Evolutionary conservation across 2,329 filamentous ascomycete genomes (phyloP).

Genomic region (Phoma sp.): DNA sequence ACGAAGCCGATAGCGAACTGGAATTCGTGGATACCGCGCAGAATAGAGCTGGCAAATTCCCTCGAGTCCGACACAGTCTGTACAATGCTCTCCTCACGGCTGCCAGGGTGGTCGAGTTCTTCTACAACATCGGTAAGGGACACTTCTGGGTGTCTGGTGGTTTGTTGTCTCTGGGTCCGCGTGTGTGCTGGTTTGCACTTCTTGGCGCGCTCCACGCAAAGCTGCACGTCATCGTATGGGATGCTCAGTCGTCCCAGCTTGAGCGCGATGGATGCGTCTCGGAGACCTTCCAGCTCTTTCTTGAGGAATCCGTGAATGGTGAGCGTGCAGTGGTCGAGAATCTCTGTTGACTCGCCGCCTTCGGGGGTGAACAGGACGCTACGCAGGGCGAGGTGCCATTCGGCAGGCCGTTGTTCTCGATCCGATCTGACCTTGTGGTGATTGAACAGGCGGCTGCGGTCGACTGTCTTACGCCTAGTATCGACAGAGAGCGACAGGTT

Average conservation of each 20-base stretch:
- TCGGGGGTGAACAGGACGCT: slow-evolving; percentile 90
- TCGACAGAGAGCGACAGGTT: slow-evolving; percentile 87
- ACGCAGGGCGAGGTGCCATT: slow-evolving; percentile 88
- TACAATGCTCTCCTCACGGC: slow-evolving; percentile 70
- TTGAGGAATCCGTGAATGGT: slow-evolving; percentile 93
- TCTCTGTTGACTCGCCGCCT: slow-evolving; percentile 81
- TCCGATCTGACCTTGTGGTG: slow-evolving; percentile 55
- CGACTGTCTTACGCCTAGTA: slow-evolving; percentile 88
- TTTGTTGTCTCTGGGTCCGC: slow-evolving; percentile 23
- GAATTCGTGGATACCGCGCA: slow-evolving; percentile 93
- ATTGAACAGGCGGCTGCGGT: slow-evolving; percentile 86
- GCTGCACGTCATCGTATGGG: slow-evolving; percentile 82
- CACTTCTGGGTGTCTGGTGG: slow-evolving; percentile 57
- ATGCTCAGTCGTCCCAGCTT: slow-evolving; percentile 91
- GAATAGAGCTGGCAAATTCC: slow-evolving; percentile 86
- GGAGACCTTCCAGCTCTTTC: slow-evolving; percentile 81
- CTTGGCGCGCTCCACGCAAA: slow-evolving; percentile 64
- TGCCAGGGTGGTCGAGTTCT: slow-evolving; percentile 74
- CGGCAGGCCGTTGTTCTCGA: slow-evolving; percentile 76
- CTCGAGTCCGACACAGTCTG: slow-evolving; percentile 90
- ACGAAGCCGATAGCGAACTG: slow-evolving; percentile 94
- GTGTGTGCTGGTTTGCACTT: slow-evolving; percentile 44
- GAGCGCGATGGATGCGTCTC: slow-evolving; percentile 86
- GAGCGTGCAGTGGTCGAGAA: slow-evolving; percentile 84
- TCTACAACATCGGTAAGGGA: slow-evolving; percentile 75